Evolutionary conservation across 2,329 filamentous ascomycete species (phyloP).

Genomic region (Trichophyton simii): DNA sequence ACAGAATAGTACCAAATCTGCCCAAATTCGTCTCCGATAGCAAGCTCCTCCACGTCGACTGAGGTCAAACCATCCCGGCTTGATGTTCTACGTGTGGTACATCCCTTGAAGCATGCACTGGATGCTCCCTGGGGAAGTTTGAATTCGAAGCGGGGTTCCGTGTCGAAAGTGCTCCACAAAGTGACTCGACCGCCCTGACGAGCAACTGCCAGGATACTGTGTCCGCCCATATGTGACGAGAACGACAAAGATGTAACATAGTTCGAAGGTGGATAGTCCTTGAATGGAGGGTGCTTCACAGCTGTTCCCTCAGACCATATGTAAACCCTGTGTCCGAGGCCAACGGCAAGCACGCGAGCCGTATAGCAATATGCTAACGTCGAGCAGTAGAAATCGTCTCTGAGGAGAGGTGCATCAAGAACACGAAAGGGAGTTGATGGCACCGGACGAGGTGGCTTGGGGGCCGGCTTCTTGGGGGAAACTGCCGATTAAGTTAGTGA

Average conservation of each 20-base stretch:
- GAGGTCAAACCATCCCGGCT: constrained; percentile 35
- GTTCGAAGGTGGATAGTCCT: constrained; percentile 36
- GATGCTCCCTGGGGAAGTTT: constrained; percentile 61
- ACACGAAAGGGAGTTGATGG: constrained; percentile 71
- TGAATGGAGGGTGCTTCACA: constrained; percentile 48
- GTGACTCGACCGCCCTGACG: constrained; percentile 63
- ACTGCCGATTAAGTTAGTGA: background rate
- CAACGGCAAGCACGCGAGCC: constrained; percentile 67
- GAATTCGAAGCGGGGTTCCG: constrained; percentile 59
- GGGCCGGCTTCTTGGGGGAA: background rate
- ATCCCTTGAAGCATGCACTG: constrained; percentile 70
- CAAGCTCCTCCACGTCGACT: constrained; percentile 65
- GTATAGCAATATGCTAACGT: constrained; percentile 71
- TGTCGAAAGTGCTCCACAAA: constrained; percentile 59
- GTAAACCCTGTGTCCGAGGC: constrained; percentile 66
- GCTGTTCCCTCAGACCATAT: constrained; percentile 72
- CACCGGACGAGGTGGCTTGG: constrained; percentile 35
- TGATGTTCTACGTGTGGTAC: constrained; percentile 39
- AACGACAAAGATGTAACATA: constrained; percentile 80
- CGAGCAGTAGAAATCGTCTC: constrained; percentile 93
- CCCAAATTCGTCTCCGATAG: constrained; percentile 74
- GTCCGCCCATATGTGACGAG: constrained; percentile 63
- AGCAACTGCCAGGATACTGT: constrained; percentile 73
- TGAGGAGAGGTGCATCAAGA: constrained; percentile 74
- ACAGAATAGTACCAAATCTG: constrained; percentile 78